Base-by-base conservation (phyloP, 164 flowering plant genomes). In the Magnolia officinalis region DNA sequence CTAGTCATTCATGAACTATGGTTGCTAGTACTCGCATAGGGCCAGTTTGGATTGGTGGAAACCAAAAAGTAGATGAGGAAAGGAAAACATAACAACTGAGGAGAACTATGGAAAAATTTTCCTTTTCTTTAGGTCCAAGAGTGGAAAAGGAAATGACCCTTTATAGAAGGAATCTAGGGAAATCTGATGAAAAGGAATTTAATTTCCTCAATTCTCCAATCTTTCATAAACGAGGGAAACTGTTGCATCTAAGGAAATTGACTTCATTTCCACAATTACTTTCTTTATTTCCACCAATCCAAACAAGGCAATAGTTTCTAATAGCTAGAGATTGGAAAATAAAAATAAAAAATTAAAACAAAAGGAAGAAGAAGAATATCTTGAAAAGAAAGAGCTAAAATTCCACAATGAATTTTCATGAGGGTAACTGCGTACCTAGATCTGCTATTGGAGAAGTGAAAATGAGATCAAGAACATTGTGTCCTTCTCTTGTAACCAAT, bases 391-490 rank as follows among this genome's bases (percentile, higher is more conserved):
- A 23, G 6, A 23, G 16, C 13, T 2, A 65, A 3, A 20, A 21
- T 11, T 65, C 29, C 21, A 63, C 65, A 21, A 1, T 20, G 49
- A 63, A 72, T 1, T 19, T 68, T 71, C 19, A n/a, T 72, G 52
- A 64, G 23, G n/a, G 20, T 6, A 59, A 11, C 70, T 49, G 71
- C 69, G 4, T 81, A 90, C 92, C 88, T 70, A 89, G 92, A 79
- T 85, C 80, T 67, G 16, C 26, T 65, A 90, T 88, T 37, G 94
- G 92, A 76, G 92, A 87, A 23, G 94, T 90, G 76, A 90, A 90
- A 71, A 89, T 88, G 74, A 89, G 78, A 85, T 90, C 91, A 76
- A 90, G 92, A 82, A 90, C 81, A 52, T 90, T 82, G 67, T 86
- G 88, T 64, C 92, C 94, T 80, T 89, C 91, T 80, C 78, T 83